Evolutionary conservation across 345 rosid species (phyloP).

Genomic region (Eucalyptus cloeziana): DNA sequence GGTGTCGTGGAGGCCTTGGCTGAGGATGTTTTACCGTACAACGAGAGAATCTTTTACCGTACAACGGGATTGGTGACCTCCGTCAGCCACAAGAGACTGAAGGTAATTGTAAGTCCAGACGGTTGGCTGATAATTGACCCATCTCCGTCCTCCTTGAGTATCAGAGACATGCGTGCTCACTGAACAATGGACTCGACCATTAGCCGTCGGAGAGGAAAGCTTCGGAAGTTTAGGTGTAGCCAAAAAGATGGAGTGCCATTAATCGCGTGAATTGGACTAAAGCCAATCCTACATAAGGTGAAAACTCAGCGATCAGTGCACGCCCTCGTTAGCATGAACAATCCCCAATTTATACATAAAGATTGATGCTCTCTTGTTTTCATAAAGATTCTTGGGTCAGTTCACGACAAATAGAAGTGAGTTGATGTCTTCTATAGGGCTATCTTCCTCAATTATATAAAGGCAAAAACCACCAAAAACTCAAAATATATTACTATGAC

Average conservation of each 20-base stretch:
- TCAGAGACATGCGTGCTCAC: background rate
- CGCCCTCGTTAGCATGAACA: background rate
- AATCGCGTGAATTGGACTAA: background rate
- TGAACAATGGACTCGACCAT: background rate
- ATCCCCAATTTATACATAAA: background rate
- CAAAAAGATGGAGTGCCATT: background rate
- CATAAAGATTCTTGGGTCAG: no score
- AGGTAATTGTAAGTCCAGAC: background rate
- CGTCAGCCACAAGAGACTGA: background rate
- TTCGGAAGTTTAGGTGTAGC: background rate
- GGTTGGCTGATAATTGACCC: background rate
- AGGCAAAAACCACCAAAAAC: no score
- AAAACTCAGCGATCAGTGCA: no score
- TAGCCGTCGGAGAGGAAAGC: background rate
- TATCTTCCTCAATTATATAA: no score
- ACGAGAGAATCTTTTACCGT: no score
- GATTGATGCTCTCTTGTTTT: no score
- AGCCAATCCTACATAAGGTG: background rate
- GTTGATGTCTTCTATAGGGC: no score
- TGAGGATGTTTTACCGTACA: no score
- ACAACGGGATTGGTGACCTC: no score
- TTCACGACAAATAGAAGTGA: no score
- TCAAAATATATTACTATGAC: no score
- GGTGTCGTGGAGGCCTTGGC: no score
- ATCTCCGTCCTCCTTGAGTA: background rate